Evolutionary conservation across 768 basidiomycete genomes (phyloP).

Genomic region (Xerocomus spinulosus): DNA sequence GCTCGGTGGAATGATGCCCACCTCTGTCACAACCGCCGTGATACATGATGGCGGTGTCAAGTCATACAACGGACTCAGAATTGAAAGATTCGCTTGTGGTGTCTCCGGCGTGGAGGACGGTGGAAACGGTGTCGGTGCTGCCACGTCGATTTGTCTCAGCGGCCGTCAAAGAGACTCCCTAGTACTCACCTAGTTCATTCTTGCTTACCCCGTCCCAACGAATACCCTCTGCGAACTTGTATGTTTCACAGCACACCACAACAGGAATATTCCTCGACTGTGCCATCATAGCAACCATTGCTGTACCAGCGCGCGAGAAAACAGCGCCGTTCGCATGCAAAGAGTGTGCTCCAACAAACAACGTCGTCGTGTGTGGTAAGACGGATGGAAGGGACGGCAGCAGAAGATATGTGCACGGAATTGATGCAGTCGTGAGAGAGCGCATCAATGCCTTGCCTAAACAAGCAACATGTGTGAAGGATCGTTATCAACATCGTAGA

Average conservation of each 20-base stretch:
- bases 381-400: conserved; percentile 78
- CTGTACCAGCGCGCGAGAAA: conserved; percentile 91
- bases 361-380: conserved; percentile 75
- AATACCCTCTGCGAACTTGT: conserved; percentile 93
- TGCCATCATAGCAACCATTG: conserved; percentile 94
- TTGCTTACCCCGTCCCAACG: conserved; percentile 92
- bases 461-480: conserved; percentile 2
- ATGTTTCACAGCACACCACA: conserved; percentile 96
- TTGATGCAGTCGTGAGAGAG: conserved; percentile 58
- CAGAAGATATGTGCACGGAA: conserved; percentile 90
- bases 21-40: conserved; percentile 95
- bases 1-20: conserved; percentile 90
- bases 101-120: conserved; percentile 21
- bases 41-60: conserved; percentile 89
- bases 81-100: conserved; percentile 54
- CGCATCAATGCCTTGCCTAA: conserved; percentile 76
- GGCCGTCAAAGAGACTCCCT: not conserved
- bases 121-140: conserved; percentile 29
- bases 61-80: conserved; percentile 88
- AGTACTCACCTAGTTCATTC: conserved; percentile 81
- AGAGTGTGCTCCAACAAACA: conserved; percentile 91
- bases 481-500: not conserved
- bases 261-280: conserved; percentile 87
- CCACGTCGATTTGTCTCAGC: conserved; percentile 3
- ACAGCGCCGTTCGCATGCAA: conserved; percentile 93